Base-by-base conservation (phyloP, 2,329 filamentous ascomycete species). In the Aspergillus sp. region DNA sequence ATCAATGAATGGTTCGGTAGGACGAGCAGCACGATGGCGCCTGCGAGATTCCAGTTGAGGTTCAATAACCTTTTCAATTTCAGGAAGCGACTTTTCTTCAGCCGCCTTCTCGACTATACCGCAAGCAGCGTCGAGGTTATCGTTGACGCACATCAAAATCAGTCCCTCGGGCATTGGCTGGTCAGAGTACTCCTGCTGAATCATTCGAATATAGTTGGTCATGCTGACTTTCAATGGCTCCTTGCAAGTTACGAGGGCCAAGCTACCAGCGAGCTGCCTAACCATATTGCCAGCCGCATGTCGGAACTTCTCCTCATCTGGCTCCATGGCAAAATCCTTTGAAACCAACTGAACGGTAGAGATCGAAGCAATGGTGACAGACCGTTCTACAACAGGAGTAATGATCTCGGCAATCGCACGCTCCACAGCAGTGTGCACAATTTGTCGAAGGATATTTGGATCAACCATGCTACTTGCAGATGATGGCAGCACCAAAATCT, bases 121-220 rank as follows among this genome's bases (percentile, higher is more conserved):
- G 70, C 95, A 98, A 47, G 96, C 93, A 41, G 92, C 84, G 66
- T 99, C 95, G 31, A 99, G 83, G 72, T 99, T 99, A 64, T 96
- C 93, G 73, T 98, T 99, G 60, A 99, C 93, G 75, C 96, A 98
- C 91, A 99, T 97, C 56, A 98, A 85, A 60, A 99, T 95, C 33
- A 95, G 90, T 6, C 95, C 95, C 76, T 99, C 95, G 0, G 95
- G 91, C 61, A 99, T 83, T 15, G 90, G 90, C 66, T 88, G 85
- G 53, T 86, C 83, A 2, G 82, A 82, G 41, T 85, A 77, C 51
- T 84, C 83, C 57, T 83, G 80, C 53, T 91, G 89, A 54, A 91
- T 87, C 39, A 96, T 83, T n/a, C 95, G 89, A 73, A 99, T 92
- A 71, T 98, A 96, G 76, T 98, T 99, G 54, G 90, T 96, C 75